Evolutionary conservation across 2,329 filamentous ascomycete genomes (phyloP), one percentile per base, ranked within the genome.

Genomic region (Exophiala oligosperma): DNA sequence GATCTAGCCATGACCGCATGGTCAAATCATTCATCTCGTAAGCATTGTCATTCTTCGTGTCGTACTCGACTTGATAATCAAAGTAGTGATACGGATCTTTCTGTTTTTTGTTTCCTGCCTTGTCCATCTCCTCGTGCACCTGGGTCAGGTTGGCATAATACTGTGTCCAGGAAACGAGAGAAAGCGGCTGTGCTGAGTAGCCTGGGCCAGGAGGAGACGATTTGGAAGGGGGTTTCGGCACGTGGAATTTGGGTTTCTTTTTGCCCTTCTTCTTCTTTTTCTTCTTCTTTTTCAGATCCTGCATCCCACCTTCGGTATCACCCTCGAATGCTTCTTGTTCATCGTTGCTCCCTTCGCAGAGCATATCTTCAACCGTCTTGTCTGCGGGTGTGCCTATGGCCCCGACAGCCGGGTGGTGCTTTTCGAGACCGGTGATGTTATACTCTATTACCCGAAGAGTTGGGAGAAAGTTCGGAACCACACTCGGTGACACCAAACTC

Each of bases 101-200:
- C 65, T 66, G 38, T 21, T 37, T 24, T 59, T 56, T 44, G 41
- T 64, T 17, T n/a, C 11, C 11, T 7, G 14, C 63, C 17, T 43
- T 59, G 1, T 73, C 69, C 49, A 86, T 80, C 59, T 89, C 84
- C 66, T 92, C 90, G 75, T 97, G 95, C 74, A 96, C 87, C 58
- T 84, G 77, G 0, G 93, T 97, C n/a, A 99, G 77, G 72, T 99
- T 99, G 60, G 93, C 92, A 73, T 86, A 97, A 73, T 95, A 97
- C 69, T 99, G 94, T 3, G 86, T 91, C 73, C 91, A 97, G 4
- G 90, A 86, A 2, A 88, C 81, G 61, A 92, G 79, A 0, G 91
- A 90, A 38, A 97, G 79, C 0, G 90, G 79, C 71, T 99, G 94
- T 6, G 89, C 86, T 21, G 87, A 91, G 74, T 99, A 97, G 6